Evolutionary conservation across 2,329 filamentous ascomycete species (phyloP), one percentile per base, ranked within the genome.

Genomic region (Akanthomyces uredinophilus): DNA sequence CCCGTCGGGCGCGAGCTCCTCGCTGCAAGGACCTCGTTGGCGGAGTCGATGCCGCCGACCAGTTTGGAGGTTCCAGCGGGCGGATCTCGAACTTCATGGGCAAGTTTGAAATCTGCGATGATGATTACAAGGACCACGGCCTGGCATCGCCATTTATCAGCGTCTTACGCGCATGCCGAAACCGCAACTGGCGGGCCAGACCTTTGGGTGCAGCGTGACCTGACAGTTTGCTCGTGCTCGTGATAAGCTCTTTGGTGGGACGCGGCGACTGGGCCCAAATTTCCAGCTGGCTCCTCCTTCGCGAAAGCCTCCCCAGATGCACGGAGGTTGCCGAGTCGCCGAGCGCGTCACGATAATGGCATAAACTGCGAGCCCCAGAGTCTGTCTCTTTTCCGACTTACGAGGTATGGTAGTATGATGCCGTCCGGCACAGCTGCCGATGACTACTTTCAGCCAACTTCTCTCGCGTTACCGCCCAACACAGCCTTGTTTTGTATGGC

Each of bases 361-460:
- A 54, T 47, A 60, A 44, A 22, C 24, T 63, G 20, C 51, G 43
- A 4, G 29, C 35, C 6, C 50, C 50, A 2, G 44, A 60, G 22
- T 50, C 51, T 43, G 50, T 24, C 20, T 16, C 24, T 5, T 24
- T 63, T n/a, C 49, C 43, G 32, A 37, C 55, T 6, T 60, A 50
- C n/a, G 51, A 55, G 11, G 41, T 56, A 7, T 56, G 50, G 50
- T 56, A 63, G n/a, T 63, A 63, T 18, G 50, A 63, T 29, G 16
- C 37, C 13, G 56, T 54, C 1, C 20, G 27, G 27, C 7, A 32
- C 50, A 5, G 20, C 60, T 14, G 56, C 56, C n/a, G 20, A 41
- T 10, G 55, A 43, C 22, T 56, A 63, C 35, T 55, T 63, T 27
- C 20, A 54, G 20, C 29, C 39, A 14, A 35, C 27, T 6, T 24